Base-by-base conservation (phyloP, 2,329 filamentous ascomycete species). In the Exophiala lecanii-corni region DNA sequence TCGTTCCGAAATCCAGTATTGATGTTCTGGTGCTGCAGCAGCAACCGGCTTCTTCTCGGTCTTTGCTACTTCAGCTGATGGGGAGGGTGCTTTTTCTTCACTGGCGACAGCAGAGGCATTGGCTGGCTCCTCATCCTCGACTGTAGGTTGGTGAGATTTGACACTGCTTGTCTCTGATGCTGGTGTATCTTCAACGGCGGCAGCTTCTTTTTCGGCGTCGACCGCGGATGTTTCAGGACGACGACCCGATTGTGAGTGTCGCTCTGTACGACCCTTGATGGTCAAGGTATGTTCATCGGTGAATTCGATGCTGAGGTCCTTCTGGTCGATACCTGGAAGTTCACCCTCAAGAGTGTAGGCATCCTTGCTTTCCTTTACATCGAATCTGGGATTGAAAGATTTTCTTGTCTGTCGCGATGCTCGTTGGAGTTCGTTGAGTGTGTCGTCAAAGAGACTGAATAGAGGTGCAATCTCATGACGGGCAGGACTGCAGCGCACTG, bases 1-100 rank as follows among this genome's bases (percentile, higher is more conserved):
- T 54, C 78, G 75, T 61, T 82, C 78, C 40, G 66, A 71, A 41
- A 79, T 69, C 78, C 77, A 81, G 65, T 74, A 81, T 51, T 69
- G 72, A 37, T 68, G 51, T 26, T 58, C 31, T 25, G 40, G 30
- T 39, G 53, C 49, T 33, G 50, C 31, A 20, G 40, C 25, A 38
- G 53, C 49, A 32, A 49, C 43, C 23, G 50, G 40, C 34, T 55
- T 49, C 34, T 55, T 49, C 55, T 66, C 39, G 40, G 48, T 30
- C 58, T 41, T 46, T 30, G 43, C 40, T 65, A 55, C 23, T 56
- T 40, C 35, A 33, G 35, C 42, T 43, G 49, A 28, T 17, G 50
- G 40, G 40, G 51, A 25, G 56, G 61, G 49, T 55, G 63, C 62
- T 33, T 59, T 43, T 28, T 65, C 55, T 53, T 55, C 56, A 41